phyloP scores from a whole-genome alignment of 768 basidiomycete genomes.

The Lactarius akahatsu region DNA sequence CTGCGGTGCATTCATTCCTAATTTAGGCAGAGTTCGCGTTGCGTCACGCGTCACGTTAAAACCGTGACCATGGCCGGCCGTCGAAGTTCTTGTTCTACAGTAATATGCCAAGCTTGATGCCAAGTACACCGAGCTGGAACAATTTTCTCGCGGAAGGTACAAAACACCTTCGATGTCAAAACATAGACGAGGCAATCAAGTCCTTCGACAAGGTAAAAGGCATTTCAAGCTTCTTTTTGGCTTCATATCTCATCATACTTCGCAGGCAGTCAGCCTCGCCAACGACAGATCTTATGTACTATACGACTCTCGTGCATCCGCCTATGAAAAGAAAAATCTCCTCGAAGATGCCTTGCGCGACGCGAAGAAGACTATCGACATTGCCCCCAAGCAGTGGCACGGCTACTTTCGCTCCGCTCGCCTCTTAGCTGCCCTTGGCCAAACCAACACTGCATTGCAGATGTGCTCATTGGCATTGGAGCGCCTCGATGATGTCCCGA shows the following conservation, averaged over 20 bases:
- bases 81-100: too few relatives aligned
- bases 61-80: too few relatives aligned
- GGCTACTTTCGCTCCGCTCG: constrained; percentile 75
- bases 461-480: constrained; percentile 63
- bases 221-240: neutral
- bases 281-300: constrained; percentile 37
- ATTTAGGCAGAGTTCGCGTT: too few relatives aligned
- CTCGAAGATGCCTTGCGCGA: constrained; percentile 67
- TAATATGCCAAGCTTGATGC: constrained; percentile 19
- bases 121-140: constrained; percentile 13
- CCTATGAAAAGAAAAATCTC: constrained; percentile 60
- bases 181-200: constrained; percentile 13
- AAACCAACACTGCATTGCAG: constrained; percentile 49
- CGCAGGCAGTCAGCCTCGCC: constrained; percentile 18
- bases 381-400: constrained; percentile 67
- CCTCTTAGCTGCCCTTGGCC: constrained; percentile 54
- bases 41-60: too few relatives aligned
- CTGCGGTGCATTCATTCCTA: too few relatives aligned
- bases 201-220: constrained; percentile 17
- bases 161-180: constrained; percentile 10
- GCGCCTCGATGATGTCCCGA: constrained; percentile 44
- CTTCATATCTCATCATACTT: neutral
- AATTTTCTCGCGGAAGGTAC: constrained; percentile 14
- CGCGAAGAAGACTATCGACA: constrained; percentile 62
- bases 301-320: constrained; percentile 75